Evolutionary conservation across 768 basidiomycete genomes (phyloP).

Genomic region (Pseudohyphozyma bogoriensis): DNA sequence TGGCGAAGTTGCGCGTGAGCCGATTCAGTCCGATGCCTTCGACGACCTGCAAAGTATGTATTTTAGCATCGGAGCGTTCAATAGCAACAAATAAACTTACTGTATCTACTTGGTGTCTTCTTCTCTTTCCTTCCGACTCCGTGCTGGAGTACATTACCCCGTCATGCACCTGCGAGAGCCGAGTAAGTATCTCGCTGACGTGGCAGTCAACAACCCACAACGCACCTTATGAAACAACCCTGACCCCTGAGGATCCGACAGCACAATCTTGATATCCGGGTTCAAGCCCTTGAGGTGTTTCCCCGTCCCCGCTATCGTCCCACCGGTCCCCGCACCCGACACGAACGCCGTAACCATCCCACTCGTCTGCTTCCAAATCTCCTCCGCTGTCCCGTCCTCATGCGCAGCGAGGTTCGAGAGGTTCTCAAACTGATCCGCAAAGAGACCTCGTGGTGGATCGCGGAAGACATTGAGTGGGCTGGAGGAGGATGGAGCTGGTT

Average conservation of each 20-base stretch:
- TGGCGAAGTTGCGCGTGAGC: constrained; percentile 76
- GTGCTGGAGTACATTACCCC: constrained; percentile 90
- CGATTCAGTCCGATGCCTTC: constrained; percentile 78
- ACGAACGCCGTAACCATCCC: constrained; percentile 76
- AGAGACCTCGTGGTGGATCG: constrained; percentile 62
- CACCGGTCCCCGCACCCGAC: constrained; percentile 90
- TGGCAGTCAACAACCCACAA: neutral
- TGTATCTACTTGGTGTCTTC: constrained; percentile 38
- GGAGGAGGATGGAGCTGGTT: neutral
- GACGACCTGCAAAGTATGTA: constrained; percentile 14
- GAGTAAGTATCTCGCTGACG: neutral
- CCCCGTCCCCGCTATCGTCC: constrained; percentile 80
- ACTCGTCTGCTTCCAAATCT: constrained; percentile 87
- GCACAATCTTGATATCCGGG: constrained; percentile 54
- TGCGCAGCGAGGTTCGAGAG: constrained; percentile 83
- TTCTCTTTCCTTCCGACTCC: neutral
- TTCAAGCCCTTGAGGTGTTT: constrained; percentile 67
- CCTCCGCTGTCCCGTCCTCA: constrained; percentile 78
- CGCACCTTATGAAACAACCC: constrained; percentile 85
- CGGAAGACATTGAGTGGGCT: constrained; percentile 27
- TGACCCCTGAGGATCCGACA: constrained; percentile 88
- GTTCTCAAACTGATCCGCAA: constrained; percentile 98
- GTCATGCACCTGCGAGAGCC: constrained; percentile 39
- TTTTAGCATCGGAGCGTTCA: neutral
- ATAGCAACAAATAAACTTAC: constrained; percentile 51